These are phyloP conservation scores for Trypanosomatidae sp. DNA, from an alignment of 208 protist genomes.

Conservation along the genomic window DNA sequence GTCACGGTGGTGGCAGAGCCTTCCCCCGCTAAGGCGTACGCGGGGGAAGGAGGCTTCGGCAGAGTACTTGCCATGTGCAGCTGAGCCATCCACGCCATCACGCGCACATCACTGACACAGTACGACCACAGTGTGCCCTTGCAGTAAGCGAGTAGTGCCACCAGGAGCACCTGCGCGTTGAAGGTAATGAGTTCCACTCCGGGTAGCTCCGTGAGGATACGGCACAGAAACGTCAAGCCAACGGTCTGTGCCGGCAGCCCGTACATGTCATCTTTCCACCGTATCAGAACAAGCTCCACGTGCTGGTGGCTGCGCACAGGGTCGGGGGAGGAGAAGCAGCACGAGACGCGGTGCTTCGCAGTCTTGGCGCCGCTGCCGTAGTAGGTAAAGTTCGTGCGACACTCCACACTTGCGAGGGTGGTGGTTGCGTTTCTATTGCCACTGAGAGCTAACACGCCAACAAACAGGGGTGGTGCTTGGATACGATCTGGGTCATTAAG, in stretches of 20 bases:
- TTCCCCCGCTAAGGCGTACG: no score
- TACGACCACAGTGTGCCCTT: slow-evolving; percentile 54
- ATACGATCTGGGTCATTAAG: slow-evolving; percentile 83
- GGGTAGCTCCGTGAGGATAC: slow-evolving; percentile 58
- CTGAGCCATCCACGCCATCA: slow-evolving; percentile 85
- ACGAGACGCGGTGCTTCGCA: slow-evolving; percentile 21
- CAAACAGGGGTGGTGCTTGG: slow-evolving; percentile 80
- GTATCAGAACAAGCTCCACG: slow-evolving; percentile 49
- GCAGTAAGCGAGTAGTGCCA: slow-evolving; percentile 55
- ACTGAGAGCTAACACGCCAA: slow-evolving; percentile 39
- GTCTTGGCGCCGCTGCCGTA: slow-evolving; percentile 18
- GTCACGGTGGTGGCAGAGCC: not conserved
- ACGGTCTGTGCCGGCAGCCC: slow-evolving; percentile 38
- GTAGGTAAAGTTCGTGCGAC: slow-evolving; percentile 32
- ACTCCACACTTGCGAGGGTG: slow-evolving; percentile 9
- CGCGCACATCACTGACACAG: slow-evolving; percentile 79
- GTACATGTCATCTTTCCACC: slow-evolving; percentile 80
- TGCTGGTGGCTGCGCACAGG: slow-evolving; percentile 37
- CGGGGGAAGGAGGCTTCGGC: not conserved
- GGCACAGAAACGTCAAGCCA: slow-evolving; percentile 58
- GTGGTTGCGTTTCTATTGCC: not conserved
- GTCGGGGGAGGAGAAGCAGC: slow-evolving; percentile 24
- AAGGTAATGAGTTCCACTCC: slow-evolving; percentile 91
- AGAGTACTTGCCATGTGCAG: slow-evolving; percentile 16
- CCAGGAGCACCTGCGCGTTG: slow-evolving; percentile 69